phyloP scores from a whole-genome alignment of 2,329 filamentous ascomycete species.

The Xylaria digitata region DNA sequence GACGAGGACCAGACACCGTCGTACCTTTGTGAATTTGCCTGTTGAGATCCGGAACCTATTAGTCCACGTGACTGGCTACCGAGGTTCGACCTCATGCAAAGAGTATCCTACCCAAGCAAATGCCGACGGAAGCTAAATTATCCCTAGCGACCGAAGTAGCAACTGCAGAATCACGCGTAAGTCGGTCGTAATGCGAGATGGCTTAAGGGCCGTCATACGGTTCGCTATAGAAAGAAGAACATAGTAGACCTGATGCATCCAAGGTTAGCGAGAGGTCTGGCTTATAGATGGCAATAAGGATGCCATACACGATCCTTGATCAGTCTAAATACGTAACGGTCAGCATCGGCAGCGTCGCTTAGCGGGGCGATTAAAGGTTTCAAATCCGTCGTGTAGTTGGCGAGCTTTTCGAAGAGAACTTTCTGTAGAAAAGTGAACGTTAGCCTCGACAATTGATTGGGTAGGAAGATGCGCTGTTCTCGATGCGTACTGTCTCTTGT shows the following conservation, averaged over 20 bases:
- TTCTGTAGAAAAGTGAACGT: slow-evolving; percentile 52
- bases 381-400: slow-evolving; percentile 89
- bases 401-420: slow-evolving; percentile 90
- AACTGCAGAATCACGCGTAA: slow-evolving; percentile 53
- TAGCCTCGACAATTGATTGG: background rate
- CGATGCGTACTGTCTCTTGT: slow-evolving; percentile 60
- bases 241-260: slow-evolving; percentile 76
- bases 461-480: background rate
- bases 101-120: slow-evolving; percentile 71
- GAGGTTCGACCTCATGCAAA: slow-evolving; percentile 24
- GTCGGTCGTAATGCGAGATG: background rate
- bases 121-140: slow-evolving; percentile 86
- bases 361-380: slow-evolving; percentile 84
- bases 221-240: slow-evolving; percentile 91
- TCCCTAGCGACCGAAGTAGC: slow-evolving; percentile 86
- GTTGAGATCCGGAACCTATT: slow-evolving; percentile 12
- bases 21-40: slow-evolving; percentile 89
- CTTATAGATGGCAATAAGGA: background rate
- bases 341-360: slow-evolving; percentile 73
- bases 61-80: slow-evolving; percentile 4
- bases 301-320: slow-evolving; percentile 68
- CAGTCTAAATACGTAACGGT: slow-evolving; percentile 87
- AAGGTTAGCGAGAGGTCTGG: slow-evolving; percentile 14
- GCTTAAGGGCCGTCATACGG: slow-evolving; percentile 44
- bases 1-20: background rate